phyloP scores from a whole-genome alignment of 257 asterid species.

The Nicotiana tabacum region DNA sequence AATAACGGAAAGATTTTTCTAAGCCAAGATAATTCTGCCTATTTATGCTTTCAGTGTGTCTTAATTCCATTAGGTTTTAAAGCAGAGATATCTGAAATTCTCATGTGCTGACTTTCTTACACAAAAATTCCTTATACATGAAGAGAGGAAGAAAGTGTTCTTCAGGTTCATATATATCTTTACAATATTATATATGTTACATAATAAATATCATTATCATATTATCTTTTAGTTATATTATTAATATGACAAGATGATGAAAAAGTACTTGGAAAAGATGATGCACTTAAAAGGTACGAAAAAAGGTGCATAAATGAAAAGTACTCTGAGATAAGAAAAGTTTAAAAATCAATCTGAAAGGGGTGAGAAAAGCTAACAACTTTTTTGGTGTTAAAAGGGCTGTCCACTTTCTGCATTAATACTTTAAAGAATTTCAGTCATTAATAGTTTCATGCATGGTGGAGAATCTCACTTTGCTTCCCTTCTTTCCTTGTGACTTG shows the following conservation, averaged over 20 bases:
- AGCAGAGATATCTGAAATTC: too few relatives aligned
- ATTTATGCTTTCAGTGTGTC: too few relatives aligned
- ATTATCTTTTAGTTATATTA: too few relatives aligned
- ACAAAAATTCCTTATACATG: neutral
- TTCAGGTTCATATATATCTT: neutral
- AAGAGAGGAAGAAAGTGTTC: neutral
- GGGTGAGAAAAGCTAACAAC: constrained; percentile 55
- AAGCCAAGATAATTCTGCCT: too few relatives aligned
- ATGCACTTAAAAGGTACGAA: constrained; percentile 35
- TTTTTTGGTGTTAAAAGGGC: constrained; percentile 83
- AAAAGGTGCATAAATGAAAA: constrained; percentile 53
- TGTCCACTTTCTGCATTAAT: constrained; percentile 84
- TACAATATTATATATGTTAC: too few relatives aligned
- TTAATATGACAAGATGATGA: constrained; percentile 7
- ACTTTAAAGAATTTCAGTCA: neutral
- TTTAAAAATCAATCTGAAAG: constrained; percentile 25
- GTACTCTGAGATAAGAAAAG: constrained; percentile 30
- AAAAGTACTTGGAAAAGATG: constrained; percentile 30
- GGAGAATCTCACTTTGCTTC: constrained; percentile 34
- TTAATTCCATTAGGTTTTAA: too few relatives aligned
- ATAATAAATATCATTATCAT: neutral
- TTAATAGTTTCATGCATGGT: constrained; percentile 32
- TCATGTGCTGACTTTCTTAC: neutral
- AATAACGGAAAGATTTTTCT: too few relatives aligned
- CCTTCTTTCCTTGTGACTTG: constrained; percentile 24